Conservation (phyloP, 345 rosid genomes). For the Anastatica hierochuntica region DNA sequence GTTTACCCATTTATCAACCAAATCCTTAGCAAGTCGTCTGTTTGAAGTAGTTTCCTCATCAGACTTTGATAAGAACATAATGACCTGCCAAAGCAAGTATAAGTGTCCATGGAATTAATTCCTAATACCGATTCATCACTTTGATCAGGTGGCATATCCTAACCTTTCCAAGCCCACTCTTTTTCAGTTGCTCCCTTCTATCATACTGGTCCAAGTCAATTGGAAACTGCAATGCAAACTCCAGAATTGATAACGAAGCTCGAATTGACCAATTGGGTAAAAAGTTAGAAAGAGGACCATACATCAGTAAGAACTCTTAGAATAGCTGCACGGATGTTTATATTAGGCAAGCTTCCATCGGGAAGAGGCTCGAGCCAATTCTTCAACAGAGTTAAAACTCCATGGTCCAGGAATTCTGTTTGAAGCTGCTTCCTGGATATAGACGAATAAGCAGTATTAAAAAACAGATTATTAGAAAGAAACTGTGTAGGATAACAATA, state of each 20-base stretch:
- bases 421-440: constrained; percentile 90
- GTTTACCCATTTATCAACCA: constrained; percentile 97
- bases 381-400: constrained; percentile 75
- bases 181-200: constrained; percentile 86
- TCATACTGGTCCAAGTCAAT: constrained; percentile 92
- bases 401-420: constrained; percentile 90
- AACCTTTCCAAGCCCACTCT: constrained; percentile 98
- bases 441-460: neutral
- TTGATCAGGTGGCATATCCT: neutral
- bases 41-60: constrained; percentile 94
- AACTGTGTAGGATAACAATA: neutral
- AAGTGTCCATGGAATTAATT: neutral
- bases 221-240: constrained; percentile 53
- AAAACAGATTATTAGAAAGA: neutral
- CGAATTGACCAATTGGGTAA: neutral
- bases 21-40: constrained; percentile 88
- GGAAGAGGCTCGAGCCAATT: constrained; percentile 99
- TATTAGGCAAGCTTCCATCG: constrained; percentile 93
- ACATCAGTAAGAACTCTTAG: constrained; percentile 75
- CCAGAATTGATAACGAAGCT: neutral
- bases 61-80: constrained; percentile 93
- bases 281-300: neutral
- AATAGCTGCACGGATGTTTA: constrained; percentile 87
- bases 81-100: constrained; percentile 46
- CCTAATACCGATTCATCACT: neutral